Conservation (phyloP, 2,329 filamentous ascomycete species). For the Pseudocercospora eumusae region DNA sequence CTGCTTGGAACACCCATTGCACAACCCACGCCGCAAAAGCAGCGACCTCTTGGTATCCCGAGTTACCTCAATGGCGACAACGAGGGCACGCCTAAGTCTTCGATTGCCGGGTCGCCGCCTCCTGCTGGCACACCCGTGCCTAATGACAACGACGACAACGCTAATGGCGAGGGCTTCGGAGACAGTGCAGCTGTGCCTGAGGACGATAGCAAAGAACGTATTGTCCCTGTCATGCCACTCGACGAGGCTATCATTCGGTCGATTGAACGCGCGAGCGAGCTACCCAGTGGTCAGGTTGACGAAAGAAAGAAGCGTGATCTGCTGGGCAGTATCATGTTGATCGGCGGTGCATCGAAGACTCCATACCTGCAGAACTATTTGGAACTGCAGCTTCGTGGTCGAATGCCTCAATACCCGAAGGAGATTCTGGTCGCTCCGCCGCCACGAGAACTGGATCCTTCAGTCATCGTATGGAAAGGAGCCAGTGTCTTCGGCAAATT, state of each 20-base stretch:
- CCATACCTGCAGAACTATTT: conserved; percentile 78
- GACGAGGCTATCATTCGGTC: conserved; percentile 88
- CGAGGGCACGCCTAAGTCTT: conserved; percentile 78
- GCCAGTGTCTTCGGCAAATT: conserved; percentile 94
- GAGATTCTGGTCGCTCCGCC: conserved; percentile 66
- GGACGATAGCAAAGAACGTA: conserved; percentile 68
- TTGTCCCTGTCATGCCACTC: conserved; percentile 79
- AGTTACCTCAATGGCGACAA: conserved; percentile 66
- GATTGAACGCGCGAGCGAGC: conserved; percentile 74
- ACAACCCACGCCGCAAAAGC: conserved; percentile 35
- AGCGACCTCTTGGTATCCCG: conserved; percentile 62
- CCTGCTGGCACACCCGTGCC: conserved; percentile 76
- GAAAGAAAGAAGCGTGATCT: conserved; percentile 93
- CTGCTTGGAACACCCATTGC: conserved; percentile 31
- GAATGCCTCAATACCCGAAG: conserved; percentile 64
- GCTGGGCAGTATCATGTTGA: conserved; percentile 84
- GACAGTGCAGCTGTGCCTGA: conserved; percentile 12
- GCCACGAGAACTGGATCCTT: conserved; percentile 93
- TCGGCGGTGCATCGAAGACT: conserved; percentile 80
- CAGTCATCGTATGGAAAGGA: conserved; percentile 98
- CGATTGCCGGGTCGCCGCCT: conserved; percentile 81
- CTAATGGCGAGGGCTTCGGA: conserved; percentile 53
- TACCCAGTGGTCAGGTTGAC: conserved; percentile 62
- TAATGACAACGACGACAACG: conserved; percentile 51
- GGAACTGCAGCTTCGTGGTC: conserved; percentile 75